Base-by-base conservation (phyloP, 1,284 basidiomycete species). In the Malassezia arunalokei region DNA sequence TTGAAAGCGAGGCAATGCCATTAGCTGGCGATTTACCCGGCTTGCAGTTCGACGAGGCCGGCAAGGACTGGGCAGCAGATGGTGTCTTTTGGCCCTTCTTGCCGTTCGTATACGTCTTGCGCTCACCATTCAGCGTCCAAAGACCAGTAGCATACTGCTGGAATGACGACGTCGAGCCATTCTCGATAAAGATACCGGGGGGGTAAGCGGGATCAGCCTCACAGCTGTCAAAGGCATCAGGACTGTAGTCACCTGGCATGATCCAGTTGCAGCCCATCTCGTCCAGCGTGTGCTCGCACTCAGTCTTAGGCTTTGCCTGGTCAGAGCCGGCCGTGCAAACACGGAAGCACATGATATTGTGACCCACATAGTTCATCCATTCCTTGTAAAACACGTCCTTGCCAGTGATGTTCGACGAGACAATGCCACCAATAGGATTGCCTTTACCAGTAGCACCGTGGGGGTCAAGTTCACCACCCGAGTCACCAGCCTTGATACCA, bases 391-490 rank as follows among this genome's bases (percentile, higher is more conserved):
- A 68, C 37, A 77, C 77, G 50, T 78, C 77, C 27, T 64, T 47
- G 28, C 77, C 77, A 8, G 75, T 74, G 24, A 76, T 69, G 68
- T 78, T 78, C 51, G 75, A 74, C 38, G 77, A 78, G 46, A 78
- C 78, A 62, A 78, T 78, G 32, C 77, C 78, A 43, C 78, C 78
- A 46, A 77, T 65, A 43, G 78, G 78, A 75, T 79, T 79, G 42
- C 77, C 78, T 57, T 59, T 60, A 69, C 61, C 59, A 38, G 65
- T 69, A 20, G 67, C 65, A 41, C 70, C 70, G 66, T 73, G 70
- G 0, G 70, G 70, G 64, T 73, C 70, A 30, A 73, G 66, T 53
- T 73, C 70, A 46, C 70, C 70, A 9, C 70, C 70, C 38, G 60
- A 51, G 54, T 73, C 70, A 27, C 54, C 58, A 3, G 51, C 40